These are phyloP conservation scores for Grammothele lineata DNA, from an alignment of 768 basidiomycete species.

Conservation along the genomic window DNA sequence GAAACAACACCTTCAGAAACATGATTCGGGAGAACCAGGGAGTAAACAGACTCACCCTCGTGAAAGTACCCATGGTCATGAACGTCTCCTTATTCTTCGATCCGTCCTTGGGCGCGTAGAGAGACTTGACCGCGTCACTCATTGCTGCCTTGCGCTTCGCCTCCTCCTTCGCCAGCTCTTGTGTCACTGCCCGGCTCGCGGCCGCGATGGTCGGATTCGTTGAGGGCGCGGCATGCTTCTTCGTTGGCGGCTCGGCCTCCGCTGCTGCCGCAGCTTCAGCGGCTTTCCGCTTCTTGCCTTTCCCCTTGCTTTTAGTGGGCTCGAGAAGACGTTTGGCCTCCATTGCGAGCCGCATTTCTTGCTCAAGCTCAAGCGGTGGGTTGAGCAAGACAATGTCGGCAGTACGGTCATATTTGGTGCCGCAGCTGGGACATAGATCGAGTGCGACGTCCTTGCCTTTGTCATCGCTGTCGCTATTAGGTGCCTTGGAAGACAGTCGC, in stretches of 20 bases:
- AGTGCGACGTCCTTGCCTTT: conserved; percentile 30
- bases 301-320: conserved; percentile 49
- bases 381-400: conserved; percentile 64
- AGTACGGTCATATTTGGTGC: conserved; percentile 55
- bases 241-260: conserved; percentile 34
- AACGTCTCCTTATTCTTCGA: conserved; percentile 75
- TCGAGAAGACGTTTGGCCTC: conserved; percentile 52
- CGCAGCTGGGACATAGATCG: conserved; percentile 76
- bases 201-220: conserved; percentile 52
- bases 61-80: conserved; percentile 91
- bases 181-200: conserved; percentile 62
- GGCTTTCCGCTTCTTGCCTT: conserved; percentile 54
- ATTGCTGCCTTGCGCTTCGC: conserved; percentile 77
- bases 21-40: too few species aligned
- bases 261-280: conserved; percentile 23
- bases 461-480: conserved; percentile 21
- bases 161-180: conserved; percentile 76
- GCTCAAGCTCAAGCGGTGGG: conserved; percentile 63
- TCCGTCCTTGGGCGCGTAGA: conserved; percentile 62
- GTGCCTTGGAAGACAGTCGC: conserved; percentile 22
- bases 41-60: conserved; percentile 57
- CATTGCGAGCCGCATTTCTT: conserved; percentile 53
- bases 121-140: conserved; percentile 81
- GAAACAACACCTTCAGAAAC: too few species aligned
- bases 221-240: conserved; percentile 38